Base-by-base conservation (phyloP, 169 alveolate species). In the Plasmodium vinckei region DNA sequence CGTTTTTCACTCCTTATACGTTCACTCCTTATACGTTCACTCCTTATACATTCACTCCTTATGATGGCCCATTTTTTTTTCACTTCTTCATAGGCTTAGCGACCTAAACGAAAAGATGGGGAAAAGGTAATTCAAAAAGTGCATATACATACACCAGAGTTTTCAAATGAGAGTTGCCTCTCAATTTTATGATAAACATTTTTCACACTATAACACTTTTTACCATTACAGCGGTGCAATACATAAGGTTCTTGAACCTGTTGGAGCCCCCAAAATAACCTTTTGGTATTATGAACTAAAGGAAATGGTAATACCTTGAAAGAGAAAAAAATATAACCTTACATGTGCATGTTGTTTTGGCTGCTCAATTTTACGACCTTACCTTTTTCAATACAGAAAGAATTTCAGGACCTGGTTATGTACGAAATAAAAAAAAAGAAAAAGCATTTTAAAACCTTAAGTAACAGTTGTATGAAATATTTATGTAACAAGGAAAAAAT, bases 351-450 rank as follows among this genome's bases (percentile, higher is more conserved):
- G 42, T 3, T 4, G 7, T 33, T 33, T 33, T 33, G 7, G 0
- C 7, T 33, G 0, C 69, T 9, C 19, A 1, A 19, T 19, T 4
- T 60, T 5, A 17, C 15, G 13, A 19, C 5, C 7, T 46, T 0
- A 54, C 47, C 7, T 19, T 68, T 1, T 59, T 9, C 77, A 19
- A 0, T 21, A 25, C 91, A 92, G 96, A 79, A 93, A 17, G 96
- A 92, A 27, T 93, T 93, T 27, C 96, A 93, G 68, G 96, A 92
- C 27, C 91, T 93, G 39, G 96, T 93, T 25, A 49, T 63, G 72
- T 86, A 92, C 33, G 96, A 93, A 68, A 92, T 92, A 69, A 92
- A 91, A 53, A 94, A 92, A 68, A 93, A 93, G 75, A 72, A 94
- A 61, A 86, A 86, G 39, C 89, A 82, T 60, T 93, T 79, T 87